phyloP scores from a whole-genome alignment of 2,329 filamentous ascomycete genomes.

The Celoporthe dispersa region DNA sequence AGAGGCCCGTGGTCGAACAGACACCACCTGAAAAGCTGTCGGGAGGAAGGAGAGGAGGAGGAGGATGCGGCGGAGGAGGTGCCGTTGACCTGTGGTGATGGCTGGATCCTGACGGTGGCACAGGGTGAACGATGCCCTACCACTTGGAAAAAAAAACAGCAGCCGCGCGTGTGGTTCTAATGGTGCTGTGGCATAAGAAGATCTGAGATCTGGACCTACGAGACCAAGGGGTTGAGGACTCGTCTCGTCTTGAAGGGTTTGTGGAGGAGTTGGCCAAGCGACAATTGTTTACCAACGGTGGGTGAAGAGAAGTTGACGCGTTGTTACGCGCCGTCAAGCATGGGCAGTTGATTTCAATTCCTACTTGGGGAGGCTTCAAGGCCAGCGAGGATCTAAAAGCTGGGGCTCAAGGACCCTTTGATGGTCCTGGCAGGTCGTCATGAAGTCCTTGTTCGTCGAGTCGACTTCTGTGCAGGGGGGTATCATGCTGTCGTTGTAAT shows the following conservation, averaged over 20 bases:
- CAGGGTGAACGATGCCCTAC: not conserved
- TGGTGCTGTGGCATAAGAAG: not conserved
- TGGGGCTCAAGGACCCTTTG: not conserved
- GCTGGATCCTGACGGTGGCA: not conserved
- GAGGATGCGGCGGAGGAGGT: too few species aligned
- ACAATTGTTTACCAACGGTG: not conserved
- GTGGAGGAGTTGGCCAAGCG: not conserved
- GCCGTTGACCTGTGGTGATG: not conserved
- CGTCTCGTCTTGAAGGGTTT: not conserved
- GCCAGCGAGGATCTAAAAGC: not conserved
- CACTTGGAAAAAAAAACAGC: not conserved
- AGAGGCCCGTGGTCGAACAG: too few species aligned
- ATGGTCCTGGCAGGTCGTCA: not conserved
- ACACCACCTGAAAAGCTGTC: not conserved
- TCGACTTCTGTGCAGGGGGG: not conserved
- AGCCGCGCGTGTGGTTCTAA: not conserved
- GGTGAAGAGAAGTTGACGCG: not conserved
- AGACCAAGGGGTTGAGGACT: not conserved
- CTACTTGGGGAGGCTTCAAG: not conserved
- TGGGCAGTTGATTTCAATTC: not conserved
- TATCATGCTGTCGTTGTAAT: not conserved
- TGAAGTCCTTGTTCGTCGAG: not conserved
- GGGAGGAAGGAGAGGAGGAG: not conserved
- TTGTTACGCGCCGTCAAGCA: not conserved
- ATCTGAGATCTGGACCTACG: not conserved